phyloP scores from a whole-genome alignment of 768 basidiomycete species.

The Russula dissimulans region DNA sequence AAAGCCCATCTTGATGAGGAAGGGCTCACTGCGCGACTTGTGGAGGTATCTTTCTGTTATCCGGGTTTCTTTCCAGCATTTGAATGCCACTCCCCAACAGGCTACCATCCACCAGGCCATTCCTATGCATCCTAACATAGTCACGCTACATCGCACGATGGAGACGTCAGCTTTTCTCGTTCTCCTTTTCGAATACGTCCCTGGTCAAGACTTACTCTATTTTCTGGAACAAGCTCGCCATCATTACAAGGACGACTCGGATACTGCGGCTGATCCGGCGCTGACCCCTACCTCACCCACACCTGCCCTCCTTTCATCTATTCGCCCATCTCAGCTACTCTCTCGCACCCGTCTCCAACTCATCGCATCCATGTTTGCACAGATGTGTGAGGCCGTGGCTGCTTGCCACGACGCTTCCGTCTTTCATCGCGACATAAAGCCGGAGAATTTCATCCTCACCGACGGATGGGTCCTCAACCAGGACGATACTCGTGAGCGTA shows the following conservation, averaged over 20 bases:
- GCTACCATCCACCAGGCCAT: conserved; percentile 94
- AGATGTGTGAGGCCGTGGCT: conserved; percentile 98
- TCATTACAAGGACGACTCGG: conserved; percentile 52
- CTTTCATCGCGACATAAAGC: conserved; percentile 97
- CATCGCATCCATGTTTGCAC: conserved; percentile 94
- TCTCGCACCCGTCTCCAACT: conserved; percentile 82
- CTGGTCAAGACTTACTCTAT: conserved; percentile 95
- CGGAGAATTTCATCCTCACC: conserved; percentile 95
- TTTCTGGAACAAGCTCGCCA: conserved; percentile 96
- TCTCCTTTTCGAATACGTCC: conserved; percentile 90
- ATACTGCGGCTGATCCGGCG: conserved; percentile 21
- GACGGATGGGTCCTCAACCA: conserved; percentile 56
- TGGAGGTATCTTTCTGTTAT: conserved; percentile 51
- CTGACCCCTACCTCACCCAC: conserved; percentile 78
- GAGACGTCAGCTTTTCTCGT: conserved; percentile 89
- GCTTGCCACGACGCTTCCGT: conserved; percentile 87
- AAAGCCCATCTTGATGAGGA: conserved; percentile 90
- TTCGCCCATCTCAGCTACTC: conserved; percentile 71
- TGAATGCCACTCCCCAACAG: conserved; percentile 29
- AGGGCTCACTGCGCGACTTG: conserved; percentile 78
- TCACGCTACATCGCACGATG: conserved; percentile 86
- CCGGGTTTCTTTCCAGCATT: conserved; percentile 3
- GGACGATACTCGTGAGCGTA: conserved; percentile 59
- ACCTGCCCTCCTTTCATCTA: conserved; percentile 80
- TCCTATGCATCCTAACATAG: conserved; percentile 84